These are phyloP conservation scores for Globisporangium solare DNA, from an alignment of 352 stramenopile species.

Conservation along the genomic window DNA sequence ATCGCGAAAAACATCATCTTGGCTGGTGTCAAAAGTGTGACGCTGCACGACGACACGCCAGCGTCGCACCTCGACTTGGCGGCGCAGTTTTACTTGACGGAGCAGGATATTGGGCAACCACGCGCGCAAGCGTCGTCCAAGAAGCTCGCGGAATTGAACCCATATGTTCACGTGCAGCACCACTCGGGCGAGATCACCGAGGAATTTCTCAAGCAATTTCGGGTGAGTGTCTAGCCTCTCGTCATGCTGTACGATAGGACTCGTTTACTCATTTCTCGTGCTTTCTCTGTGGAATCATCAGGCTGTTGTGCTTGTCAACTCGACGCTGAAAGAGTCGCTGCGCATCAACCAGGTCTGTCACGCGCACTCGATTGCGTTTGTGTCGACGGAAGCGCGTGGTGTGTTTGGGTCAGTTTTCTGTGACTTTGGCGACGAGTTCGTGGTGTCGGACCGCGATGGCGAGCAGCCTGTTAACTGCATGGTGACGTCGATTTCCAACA, in stretches of 20 bases:
- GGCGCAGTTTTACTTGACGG: slow-evolving; percentile 95
- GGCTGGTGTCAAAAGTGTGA: slow-evolving; percentile 93
- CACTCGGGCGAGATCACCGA: slow-evolving; percentile 69
- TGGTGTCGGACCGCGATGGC: slow-evolving; percentile 92
- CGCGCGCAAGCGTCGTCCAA: slow-evolving; percentile 82
- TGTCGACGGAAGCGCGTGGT: slow-evolving; percentile 89
- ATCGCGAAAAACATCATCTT: slow-evolving; percentile 99
- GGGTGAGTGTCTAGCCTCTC: slow-evolving; percentile 37
- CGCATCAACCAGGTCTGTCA: slow-evolving; percentile 86
- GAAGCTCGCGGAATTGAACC: slow-evolving; percentile 96
- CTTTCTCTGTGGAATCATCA: slow-evolving; percentile 16
- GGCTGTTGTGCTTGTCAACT: slow-evolving; percentile 85
- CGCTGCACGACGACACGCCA: slow-evolving; percentile 90
- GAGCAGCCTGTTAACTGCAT: slow-evolving; percentile 91
- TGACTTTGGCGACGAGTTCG: slow-evolving; percentile 96
- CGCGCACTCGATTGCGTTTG: slow-evolving; percentile 85
- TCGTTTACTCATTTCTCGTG: background rate
- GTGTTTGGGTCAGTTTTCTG: slow-evolving; percentile 97
- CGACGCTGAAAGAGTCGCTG: slow-evolving; percentile 57
- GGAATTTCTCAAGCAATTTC: slow-evolving; percentile 62
- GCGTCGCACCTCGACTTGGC: slow-evolving; percentile 87
- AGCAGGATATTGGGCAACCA: slow-evolving; percentile 81
- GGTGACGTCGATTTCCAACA: slow-evolving; percentile 91
- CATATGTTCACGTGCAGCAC: slow-evolving; percentile 89
- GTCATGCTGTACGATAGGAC: background rate